Percentiles rank a stretch among this genome's conserved stretches.
Conservation (phyloP, 1,139 yeast genomes). For the Waltiozyma sp. region DNA sequence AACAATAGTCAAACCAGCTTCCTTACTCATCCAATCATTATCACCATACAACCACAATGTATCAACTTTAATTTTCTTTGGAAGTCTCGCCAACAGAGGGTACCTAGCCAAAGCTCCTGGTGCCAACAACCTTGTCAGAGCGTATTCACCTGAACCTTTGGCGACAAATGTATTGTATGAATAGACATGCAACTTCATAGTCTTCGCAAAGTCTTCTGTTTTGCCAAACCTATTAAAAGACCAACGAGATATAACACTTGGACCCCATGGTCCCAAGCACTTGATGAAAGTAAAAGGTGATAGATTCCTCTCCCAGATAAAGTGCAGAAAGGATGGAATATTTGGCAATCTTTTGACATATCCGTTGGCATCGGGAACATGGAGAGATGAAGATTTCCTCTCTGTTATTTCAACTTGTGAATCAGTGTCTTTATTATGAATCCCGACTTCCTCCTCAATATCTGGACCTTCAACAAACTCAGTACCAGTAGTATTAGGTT, state of each 20-base stretch:
- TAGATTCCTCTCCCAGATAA: conserved; percentile 19
- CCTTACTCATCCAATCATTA: conserved; percentile 77
- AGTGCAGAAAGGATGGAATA: conserved; percentile 12
- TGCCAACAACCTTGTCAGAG: conserved; percentile 51
- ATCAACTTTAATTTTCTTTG: conserved; percentile 29
- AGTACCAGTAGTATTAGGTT: conserved; percentile 2
- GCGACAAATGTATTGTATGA: conserved; percentile 49
- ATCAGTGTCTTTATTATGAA: conserved; percentile 11
- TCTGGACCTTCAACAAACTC: conserved; percentile 16
- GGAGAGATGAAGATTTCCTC: conserved; percentile 13
- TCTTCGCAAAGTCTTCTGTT: conserved; percentile 11
- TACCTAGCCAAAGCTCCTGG: conserved; percentile 69
- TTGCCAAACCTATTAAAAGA: conserved; percentile 36
- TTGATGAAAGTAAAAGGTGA: conserved; percentile 39
- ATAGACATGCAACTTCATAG: conserved; percentile 35
- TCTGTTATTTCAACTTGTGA: conserved; percentile 7
- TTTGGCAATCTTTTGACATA: conserved; percentile 17
- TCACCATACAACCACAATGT: conserved; percentile 68
- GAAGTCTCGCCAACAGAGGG: conserved; percentile 65
- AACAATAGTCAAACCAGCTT: conserved; percentile 51
- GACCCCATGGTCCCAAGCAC: conserved; percentile 48
- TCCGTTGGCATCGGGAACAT: conserved; percentile 17
- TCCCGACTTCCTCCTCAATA: conserved; percentile 31
- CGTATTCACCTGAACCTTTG: conserved; percentile 56
- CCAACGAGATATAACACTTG: conserved; percentile 45